Evolutionary conservation across 164 flowering plant species (phyloP).

Genomic region (Hamamelis virginiana): DNA sequence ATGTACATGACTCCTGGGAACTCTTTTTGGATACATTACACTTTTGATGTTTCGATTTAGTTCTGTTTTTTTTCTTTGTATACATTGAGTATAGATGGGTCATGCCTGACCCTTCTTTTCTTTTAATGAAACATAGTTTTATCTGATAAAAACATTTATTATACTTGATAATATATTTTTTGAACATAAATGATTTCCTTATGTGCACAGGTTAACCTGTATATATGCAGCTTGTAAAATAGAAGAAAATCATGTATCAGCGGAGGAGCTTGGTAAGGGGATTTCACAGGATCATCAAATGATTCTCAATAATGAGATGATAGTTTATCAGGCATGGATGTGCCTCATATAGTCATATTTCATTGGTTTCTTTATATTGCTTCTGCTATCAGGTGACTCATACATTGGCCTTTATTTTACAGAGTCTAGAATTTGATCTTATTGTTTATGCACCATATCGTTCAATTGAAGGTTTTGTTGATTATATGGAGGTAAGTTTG

Average conservation of each 20-base stretch:
- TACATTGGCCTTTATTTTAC: slow-evolving; percentile 30
- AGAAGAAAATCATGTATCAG: slow-evolving; percentile 99
- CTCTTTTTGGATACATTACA: too few relatives aligned
- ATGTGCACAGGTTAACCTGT: slow-evolving; percentile 80
- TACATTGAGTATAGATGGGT: too few relatives aligned
- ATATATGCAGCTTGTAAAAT: slow-evolving; percentile 94
- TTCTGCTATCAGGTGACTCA: slow-evolving; percentile 1
- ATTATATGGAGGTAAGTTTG: slow-evolving; percentile 73
- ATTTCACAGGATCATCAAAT: slow-evolving; percentile 94
- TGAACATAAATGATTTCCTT: slow-evolving; percentile 3
- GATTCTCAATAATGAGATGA: slow-evolving; percentile 97
- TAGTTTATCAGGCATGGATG: slow-evolving; percentile 87
- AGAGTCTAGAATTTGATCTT: slow-evolving; percentile 95
- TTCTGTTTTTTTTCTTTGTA: too few relatives aligned
- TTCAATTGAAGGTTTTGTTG: slow-evolving; percentile 80
- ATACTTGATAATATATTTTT: neutral
- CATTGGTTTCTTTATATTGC: neutral
- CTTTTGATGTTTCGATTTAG: too few relatives aligned
- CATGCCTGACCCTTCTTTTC: too few relatives aligned
- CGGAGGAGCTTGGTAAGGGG: slow-evolving; percentile 99
- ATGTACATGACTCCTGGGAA: too few relatives aligned
- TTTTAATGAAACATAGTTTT: too few relatives aligned
- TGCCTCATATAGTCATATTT: slow-evolving; percentile 11
- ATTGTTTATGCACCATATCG: slow-evolving; percentile 98
- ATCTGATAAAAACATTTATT: too few relatives aligned